Evolutionary conservation across 768 basidiomycete genomes (phyloP), one percentile per base, ranked within the genome.

Genomic region (Lactifluus pinguis): DNA sequence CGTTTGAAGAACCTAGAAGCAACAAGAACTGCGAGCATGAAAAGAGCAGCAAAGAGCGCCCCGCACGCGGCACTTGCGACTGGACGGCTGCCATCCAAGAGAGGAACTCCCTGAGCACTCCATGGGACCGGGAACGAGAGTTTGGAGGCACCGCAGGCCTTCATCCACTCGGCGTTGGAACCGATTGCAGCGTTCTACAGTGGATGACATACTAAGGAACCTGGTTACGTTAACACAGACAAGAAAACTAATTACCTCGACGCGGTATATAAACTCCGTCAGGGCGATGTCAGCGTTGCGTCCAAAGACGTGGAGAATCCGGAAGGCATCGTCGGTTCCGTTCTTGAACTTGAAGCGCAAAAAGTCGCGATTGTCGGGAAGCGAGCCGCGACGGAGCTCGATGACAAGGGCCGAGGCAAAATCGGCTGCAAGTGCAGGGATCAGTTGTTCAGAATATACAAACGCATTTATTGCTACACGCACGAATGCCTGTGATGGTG

Each of bases 331-430:
- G 54, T 72, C 63, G 55, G 89, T 89, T 52, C 89, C 90, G 73
- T 92, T 92, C 81, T 82, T 86, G 81, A 91, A 90, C 72, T 81
- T 85, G 81, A 92, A 80, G 70, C 88, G 86, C 70, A 92, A 73
- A 76, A 90, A 91, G 76, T 88, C 86, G 64, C 87, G 85, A 70
- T 82, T 76, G 68, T 89, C 87, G 13, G 86, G 87, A 49, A 86
- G 82, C 56, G 82, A 80, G 55, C 86, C 85, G 49, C 85, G 83
- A 71, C 85, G 84, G 66, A 92, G 81, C 76, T 92, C 90, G 64
- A 92, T 85, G 59, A 82, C 86, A 53, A 91, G 70, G 51, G 88
- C 86, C 62, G 87, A 84, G 7, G 83, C 82, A 66, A 77, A 90
- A 72, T 90, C 77, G 67, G 89, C 89, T 91, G 56, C 45, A 41